Conservation (phyloP, 2,329 filamentous ascomycete species). For the Hypoxylon sp. region DNA sequence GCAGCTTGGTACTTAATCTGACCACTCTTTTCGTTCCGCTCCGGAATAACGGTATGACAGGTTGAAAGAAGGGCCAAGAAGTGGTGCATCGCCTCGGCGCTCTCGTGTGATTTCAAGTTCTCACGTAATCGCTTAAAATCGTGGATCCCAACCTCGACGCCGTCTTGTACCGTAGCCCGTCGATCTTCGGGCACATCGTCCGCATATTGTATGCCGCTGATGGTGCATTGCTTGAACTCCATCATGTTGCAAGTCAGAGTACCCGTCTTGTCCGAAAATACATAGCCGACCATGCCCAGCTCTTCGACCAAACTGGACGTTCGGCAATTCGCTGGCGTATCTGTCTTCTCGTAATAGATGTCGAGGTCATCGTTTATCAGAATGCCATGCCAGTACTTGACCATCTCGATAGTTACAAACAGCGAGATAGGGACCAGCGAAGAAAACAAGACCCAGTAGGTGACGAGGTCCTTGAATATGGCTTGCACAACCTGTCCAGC, state of each 20-base stretch:
- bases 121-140: constrained; percentile 82
- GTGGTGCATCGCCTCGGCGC: constrained; percentile 72
- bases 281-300: constrained; percentile 96
- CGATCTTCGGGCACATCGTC: constrained; percentile 93
- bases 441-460: constrained; percentile 98
- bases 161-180: constrained; percentile 81
- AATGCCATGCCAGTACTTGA: constrained; percentile 98
- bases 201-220: constrained; percentile 93
- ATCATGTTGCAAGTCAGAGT: constrained; percentile 98
- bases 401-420: constrained; percentile 96
- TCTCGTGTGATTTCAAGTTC: constrained; percentile 72
- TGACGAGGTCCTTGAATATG: constrained; percentile 94
- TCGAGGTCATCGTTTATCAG: constrained; percentile 97
- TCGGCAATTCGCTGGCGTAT: constrained; percentile 94
- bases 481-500: constrained; percentile 72
- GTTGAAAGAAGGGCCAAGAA: constrained; percentile 89
- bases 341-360: constrained; percentile 96
- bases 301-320: constrained; percentile 98
- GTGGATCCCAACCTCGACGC: constrained; percentile 81
- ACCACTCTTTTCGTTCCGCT: constrained; percentile 82
- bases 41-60: constrained; percentile 97
- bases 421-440: constrained; percentile 96
- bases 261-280: constrained; percentile 98
- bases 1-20: constrained; percentile 98
- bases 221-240: constrained; percentile 97